Evolutionary conservation across 176 grass and related monocot genomes (phyloP).

Genomic region (Ensete glaucum): DNA sequence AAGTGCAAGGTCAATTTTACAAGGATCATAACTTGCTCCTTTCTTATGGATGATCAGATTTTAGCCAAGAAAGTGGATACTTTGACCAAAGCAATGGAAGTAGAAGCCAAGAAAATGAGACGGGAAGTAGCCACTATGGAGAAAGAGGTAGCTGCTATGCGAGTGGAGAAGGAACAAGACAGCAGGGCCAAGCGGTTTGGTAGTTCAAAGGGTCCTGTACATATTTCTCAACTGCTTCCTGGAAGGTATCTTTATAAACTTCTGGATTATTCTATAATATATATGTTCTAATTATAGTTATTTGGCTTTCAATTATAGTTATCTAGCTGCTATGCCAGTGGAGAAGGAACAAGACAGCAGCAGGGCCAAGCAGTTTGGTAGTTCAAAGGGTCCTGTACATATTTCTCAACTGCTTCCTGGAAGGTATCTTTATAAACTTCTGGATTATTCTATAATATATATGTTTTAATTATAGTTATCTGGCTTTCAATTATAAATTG

Average conservation of each 20-base stretch:
- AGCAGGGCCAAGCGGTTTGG: constrained; percentile 52
- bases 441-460: background rate
- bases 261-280: background rate
- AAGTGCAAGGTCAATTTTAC: background rate
- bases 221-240: constrained; percentile 31
- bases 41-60: constrained; percentile 44
- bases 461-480: background rate
- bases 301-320: background rate
- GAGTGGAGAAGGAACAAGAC: constrained; percentile 72
- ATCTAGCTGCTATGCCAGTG: constrained; percentile 51
- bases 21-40: background rate
- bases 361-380: constrained; percentile 54
- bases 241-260: background rate
- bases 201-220: constrained; percentile 56
- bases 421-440: background rate
- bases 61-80: constrained; percentile 86
- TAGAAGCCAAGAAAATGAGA: constrained; percentile 96
- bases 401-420: constrained; percentile 30
- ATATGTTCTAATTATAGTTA: background rate
- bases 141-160: constrained; percentile 77
- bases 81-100: constrained; percentile 87
- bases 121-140: constrained; percentile 76
- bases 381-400: constrained; percentile 52
- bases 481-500: background rate
- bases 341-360: constrained; percentile 72